phyloP scores from a whole-genome alignment of 2,329 filamentous ascomycete species.

The Ceratocystis albifundus region DNA sequence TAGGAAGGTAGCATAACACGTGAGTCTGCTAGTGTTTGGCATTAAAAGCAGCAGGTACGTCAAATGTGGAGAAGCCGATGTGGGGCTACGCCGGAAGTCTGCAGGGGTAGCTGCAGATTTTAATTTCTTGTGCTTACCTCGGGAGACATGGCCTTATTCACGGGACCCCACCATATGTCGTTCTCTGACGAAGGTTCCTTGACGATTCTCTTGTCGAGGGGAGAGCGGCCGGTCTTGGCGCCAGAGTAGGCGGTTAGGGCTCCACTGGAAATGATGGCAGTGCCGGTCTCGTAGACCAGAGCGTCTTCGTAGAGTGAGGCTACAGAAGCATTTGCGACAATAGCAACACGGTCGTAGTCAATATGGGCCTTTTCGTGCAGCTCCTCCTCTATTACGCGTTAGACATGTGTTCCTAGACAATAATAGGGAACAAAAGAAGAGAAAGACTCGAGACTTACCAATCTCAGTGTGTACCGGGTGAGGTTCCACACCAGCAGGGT shows the following conservation, averaged over 20 bases:
- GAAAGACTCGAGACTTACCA: slow-evolving; percentile 35
- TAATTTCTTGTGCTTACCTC: slow-evolving; percentile 52
- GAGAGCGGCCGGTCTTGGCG: slow-evolving; percentile 93
- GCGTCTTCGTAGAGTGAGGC: slow-evolving; percentile 98
- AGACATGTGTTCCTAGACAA: slow-evolving; percentile 19
- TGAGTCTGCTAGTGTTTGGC: neutral
- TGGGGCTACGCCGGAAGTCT: slow-evolving; percentile 1
- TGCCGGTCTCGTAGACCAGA: slow-evolving; percentile 86
- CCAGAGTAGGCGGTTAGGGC: slow-evolving; percentile 96
- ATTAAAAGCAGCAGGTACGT: slow-evolving; percentile 14
- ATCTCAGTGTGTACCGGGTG: slow-evolving; percentile 85
- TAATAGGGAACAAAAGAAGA: neutral
- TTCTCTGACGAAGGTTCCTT: slow-evolving; percentile 81
- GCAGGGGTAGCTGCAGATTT: neutral
- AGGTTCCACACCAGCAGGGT: slow-evolving; percentile 84
- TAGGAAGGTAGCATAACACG: neutral
- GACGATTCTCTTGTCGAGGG: slow-evolving; percentile 94
- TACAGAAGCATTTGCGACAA: slow-evolving; percentile 91
- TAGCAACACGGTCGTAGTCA: slow-evolving; percentile 95
- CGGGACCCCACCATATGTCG: slow-evolving; percentile 96
- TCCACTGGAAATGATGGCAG: slow-evolving; percentile 90
- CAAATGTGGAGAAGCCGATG: slow-evolving; percentile 18
- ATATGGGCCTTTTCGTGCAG: slow-evolving; percentile 97
- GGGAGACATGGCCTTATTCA: slow-evolving; percentile 97
- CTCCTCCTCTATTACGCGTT: slow-evolving; percentile 56